These are phyloP conservation scores for Talaromyces sp. DNA, from an alignment of 2,329 filamentous ascomycete genomes.

Conservation along the genomic window DNA sequence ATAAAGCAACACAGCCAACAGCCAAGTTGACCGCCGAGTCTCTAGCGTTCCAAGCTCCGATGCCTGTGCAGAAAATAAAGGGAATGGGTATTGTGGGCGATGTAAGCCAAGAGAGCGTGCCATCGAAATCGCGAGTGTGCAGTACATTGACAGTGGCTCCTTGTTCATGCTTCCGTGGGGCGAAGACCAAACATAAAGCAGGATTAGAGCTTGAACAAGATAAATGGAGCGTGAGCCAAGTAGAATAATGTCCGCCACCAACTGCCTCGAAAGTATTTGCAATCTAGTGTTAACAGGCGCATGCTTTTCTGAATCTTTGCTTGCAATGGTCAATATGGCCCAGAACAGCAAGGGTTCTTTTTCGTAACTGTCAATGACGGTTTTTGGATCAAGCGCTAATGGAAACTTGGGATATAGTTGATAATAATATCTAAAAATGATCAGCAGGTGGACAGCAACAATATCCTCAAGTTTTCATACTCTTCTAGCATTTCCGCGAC, in stretches of 20 bases:
- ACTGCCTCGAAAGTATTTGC: constrained; percentile 4
- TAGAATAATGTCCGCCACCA: constrained; percentile 4
- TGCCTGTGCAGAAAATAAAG: constrained; percentile 5
- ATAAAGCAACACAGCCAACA: constrained; percentile 7
- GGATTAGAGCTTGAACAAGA: constrained; percentile 6
- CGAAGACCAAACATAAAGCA: constrained; percentile 5
- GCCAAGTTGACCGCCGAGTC: neutral
- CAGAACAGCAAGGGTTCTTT: constrained; percentile 5
- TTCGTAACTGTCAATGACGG: constrained; percentile 1
- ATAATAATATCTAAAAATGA: neutral
- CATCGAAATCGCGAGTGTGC: constrained; percentile 5
- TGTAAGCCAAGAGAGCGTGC: constrained; percentile 7
- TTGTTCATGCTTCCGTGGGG: constrained; percentile 7
- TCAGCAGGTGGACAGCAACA: neutral
- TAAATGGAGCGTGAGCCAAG: constrained; percentile 1
- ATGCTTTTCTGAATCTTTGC: constrained; percentile 5
- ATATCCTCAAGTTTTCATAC: neutral
- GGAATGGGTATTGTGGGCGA: constrained; percentile 5
- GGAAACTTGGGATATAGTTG: neutral
- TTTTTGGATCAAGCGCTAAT: neutral
- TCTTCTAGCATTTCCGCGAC: constrained; percentile 4
- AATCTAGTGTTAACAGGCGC: neutral
- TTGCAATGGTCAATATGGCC: constrained; percentile 1
- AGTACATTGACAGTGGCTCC: constrained; percentile 7
- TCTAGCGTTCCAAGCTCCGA: constrained; percentile 2